phyloP scores from a whole-genome alignment of 2,329 filamentous ascomycete species.

The Colletotrichum graminicola region DNA sequence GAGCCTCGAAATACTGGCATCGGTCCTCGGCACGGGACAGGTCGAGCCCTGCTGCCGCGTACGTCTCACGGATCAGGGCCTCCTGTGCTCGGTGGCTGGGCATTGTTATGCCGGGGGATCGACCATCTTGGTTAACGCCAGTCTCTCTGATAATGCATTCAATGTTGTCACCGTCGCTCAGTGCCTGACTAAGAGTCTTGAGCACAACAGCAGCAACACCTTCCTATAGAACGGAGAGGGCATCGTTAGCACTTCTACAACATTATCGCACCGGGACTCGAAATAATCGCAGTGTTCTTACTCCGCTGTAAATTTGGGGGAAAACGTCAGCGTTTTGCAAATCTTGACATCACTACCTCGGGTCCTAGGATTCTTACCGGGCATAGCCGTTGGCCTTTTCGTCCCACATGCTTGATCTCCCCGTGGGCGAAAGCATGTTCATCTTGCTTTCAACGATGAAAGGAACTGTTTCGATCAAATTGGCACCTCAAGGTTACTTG shows the following conservation, averaged over 20 bases:
- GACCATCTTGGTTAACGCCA: neutral
- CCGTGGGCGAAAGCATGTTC: neutral
- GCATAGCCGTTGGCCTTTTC: neutral
- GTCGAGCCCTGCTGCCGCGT: neutral
- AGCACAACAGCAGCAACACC: neutral
- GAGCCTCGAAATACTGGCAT: neutral
- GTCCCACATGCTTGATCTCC: neutral
- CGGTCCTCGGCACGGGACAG: neutral
- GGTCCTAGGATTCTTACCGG: neutral
- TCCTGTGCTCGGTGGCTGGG: neutral
- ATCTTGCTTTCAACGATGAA: neutral
- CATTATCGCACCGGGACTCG: too few species aligned
- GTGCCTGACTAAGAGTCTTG: neutral
- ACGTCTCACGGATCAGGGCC: neutral
- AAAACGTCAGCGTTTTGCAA: neutral
- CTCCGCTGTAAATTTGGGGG: neutral
- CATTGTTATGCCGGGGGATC: neutral
- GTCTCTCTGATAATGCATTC: neutral
- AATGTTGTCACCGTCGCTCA: neutral
- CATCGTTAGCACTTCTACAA: too few species aligned
- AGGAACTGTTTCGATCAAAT: neutral
- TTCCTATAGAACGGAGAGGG: neutral
- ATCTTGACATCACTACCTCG: neutral
- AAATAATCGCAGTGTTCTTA: too few species aligned
- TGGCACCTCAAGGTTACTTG: neutral